Evolutionary conservation across 73 alveolate species (phyloP).

Genomic region (Uronychia setigera): DNA sequence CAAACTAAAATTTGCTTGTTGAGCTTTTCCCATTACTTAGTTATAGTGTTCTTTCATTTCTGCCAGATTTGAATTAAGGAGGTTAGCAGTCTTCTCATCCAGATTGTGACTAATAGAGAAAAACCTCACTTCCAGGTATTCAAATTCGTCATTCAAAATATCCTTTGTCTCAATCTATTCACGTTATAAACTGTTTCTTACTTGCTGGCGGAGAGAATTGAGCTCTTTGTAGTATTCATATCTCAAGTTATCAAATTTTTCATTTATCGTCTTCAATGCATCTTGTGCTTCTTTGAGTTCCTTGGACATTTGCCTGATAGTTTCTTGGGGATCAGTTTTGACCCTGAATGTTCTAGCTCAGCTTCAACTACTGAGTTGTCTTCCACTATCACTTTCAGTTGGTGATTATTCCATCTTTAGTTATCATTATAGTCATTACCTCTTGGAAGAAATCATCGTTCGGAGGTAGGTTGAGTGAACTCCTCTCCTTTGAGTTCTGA

Average conservation of each 20-base stretch:
- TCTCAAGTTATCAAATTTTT: neutral
- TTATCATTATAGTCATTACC: too few relatives aligned
- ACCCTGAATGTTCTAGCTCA: too few relatives aligned
- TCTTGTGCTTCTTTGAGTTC: neutral
- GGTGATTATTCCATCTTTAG: too few relatives aligned
- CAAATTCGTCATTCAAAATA: neutral
- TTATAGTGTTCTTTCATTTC: neutral
- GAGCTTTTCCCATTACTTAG: neutral
- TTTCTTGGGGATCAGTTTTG: too few relatives aligned
- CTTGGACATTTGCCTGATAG: too few relatives aligned
- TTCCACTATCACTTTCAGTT: too few relatives aligned
- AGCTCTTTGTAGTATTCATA: neutral
- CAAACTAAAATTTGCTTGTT: neutral
- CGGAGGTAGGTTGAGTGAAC: too few relatives aligned
- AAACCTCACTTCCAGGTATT: neutral
- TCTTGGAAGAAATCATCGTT: too few relatives aligned
- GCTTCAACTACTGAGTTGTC: too few relatives aligned
- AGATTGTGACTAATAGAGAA: neutral
- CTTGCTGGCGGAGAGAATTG: neutral
- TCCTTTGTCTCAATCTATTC: neutral
- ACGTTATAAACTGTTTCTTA: neutral
- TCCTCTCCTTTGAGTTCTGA: too few relatives aligned
- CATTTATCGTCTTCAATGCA: too few relatives aligned
- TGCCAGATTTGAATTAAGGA: neutral
- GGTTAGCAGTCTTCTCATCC: neutral